These are phyloP conservation scores for Aristolochia fimbriata DNA, from an alignment of 164 flowering plant genomes.

Conservation along the genomic window DNA sequence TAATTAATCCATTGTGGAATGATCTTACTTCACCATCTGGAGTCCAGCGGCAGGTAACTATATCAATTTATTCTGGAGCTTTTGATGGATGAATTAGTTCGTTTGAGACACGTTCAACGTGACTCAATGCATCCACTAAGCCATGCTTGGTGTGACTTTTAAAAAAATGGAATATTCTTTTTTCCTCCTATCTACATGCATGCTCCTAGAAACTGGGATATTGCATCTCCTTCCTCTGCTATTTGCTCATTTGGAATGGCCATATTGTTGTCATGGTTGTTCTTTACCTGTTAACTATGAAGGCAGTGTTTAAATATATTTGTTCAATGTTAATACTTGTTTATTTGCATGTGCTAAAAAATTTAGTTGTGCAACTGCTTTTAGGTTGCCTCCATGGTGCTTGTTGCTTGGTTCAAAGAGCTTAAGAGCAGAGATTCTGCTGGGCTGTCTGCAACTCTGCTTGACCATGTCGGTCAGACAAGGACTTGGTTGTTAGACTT, in stretches of 20 bases:
- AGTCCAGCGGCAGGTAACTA: conserved; percentile 83
- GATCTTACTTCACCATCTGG: conserved; percentile 78
- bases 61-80: not conserved
- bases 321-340: too few species aligned
- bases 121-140: too few species aligned
- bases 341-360: too few species aligned
- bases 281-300: too few species aligned
- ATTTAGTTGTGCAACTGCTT: not conserved
- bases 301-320: too few species aligned
- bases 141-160: too few species aligned
- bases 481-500: conserved; percentile 68
- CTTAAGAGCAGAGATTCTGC: conserved; percentile 23
- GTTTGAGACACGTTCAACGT: not conserved
- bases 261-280: too few species aligned
- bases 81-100: not conserved
- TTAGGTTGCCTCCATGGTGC: conserved; percentile 85
- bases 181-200: too few species aligned
- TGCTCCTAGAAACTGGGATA: not conserved
- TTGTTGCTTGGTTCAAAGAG: conserved; percentile 90
- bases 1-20: conserved; percentile 62
- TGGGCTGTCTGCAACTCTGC: conserved; percentile 15
- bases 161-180: too few species aligned
- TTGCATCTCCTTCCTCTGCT: not conserved
- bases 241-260: not conserved
- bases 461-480: conserved; percentile 26